phyloP scores from a whole-genome alignment of 345 rosid genomes.

The Isatis tinctoria region DNA sequence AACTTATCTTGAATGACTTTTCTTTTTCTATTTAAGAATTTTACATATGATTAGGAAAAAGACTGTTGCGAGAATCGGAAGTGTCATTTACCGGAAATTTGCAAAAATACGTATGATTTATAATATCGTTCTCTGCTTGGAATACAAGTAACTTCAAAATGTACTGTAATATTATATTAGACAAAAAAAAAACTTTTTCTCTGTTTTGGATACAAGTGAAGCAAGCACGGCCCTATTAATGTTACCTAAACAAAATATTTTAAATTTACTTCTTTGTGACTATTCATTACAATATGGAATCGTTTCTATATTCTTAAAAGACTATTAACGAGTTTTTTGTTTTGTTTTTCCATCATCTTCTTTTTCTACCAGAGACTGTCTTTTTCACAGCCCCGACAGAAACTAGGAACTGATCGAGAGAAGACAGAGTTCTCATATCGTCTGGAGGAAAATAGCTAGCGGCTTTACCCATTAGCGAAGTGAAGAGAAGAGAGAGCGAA shows the following conservation, averaged over 20 bases:
- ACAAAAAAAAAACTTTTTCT: too few species aligned
- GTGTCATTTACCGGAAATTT: too few species aligned
- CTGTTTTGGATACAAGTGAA: too few species aligned
- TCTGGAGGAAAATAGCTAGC: conserved; percentile 96
- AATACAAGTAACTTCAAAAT: too few species aligned
- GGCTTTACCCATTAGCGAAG: conserved; percentile 84
- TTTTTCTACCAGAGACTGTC: conserved; percentile 75
- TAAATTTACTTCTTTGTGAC: neutral
- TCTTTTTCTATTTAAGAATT: too few species aligned
- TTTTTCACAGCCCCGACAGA: conserved; percentile 93
- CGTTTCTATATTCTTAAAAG: neutral
- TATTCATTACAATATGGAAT: conserved; percentile 3
- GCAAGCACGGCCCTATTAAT: too few species aligned
- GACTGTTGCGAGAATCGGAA: too few species aligned
- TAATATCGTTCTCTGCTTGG: too few species aligned
- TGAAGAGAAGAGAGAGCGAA: conserved; percentile 61
- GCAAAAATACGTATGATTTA: too few species aligned
- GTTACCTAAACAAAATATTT: neutral
- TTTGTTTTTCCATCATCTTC: conserved; percentile 28
- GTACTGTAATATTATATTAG: too few species aligned
- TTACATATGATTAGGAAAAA: too few species aligned
- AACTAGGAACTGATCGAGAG: conserved; percentile 87
- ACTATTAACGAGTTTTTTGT: neutral
- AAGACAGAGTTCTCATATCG: conserved; percentile 89
- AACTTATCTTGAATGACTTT: too few species aligned